phyloP scores from a whole-genome alignment of 2,329 filamentous ascomycete genomes.

The Trichoderma asperellum region DNA sequence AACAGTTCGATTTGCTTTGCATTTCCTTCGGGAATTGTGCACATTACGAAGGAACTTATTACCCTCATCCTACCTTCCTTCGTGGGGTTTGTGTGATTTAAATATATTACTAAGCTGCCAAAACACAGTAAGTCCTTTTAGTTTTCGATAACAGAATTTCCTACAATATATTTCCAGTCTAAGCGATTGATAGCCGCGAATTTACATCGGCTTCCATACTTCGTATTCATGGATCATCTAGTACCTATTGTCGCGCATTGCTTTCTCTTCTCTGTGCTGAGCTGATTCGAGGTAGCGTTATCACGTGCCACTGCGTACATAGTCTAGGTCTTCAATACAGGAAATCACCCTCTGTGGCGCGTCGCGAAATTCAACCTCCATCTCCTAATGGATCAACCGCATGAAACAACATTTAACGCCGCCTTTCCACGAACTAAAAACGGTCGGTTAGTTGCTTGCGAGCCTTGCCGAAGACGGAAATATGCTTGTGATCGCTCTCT shows the following conservation, averaged over 20 bases:
- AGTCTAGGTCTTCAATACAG: background rate
- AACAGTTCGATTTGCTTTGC: no score
- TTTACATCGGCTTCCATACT: no score
- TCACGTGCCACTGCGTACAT: background rate
- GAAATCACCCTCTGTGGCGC: background rate
- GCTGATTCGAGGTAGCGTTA: background rate
- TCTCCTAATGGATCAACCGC: background rate
- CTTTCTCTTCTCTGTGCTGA: background rate
- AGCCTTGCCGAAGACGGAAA: constrained; percentile 1
- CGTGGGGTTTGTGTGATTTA: no score
- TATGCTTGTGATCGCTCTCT: constrained; percentile 13
- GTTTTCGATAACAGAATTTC: no score
- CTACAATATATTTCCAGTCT: no score
- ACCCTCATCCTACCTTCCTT: no score
- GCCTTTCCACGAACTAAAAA: constrained; percentile 3
- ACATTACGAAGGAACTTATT: no score
- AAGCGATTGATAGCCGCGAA: no score
- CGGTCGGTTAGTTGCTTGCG: constrained; percentile 1
- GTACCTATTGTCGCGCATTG: background rate
- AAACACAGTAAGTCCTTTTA: no score
- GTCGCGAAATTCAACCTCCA: background rate
- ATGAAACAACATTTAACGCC: background rate
- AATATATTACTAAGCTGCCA: no score
- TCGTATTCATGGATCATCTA: no score
- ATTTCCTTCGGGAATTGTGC: no score